phyloP scores from a whole-genome alignment of 2,329 filamentous ascomycete genomes.

The Monilinia fructicola region DNA sequence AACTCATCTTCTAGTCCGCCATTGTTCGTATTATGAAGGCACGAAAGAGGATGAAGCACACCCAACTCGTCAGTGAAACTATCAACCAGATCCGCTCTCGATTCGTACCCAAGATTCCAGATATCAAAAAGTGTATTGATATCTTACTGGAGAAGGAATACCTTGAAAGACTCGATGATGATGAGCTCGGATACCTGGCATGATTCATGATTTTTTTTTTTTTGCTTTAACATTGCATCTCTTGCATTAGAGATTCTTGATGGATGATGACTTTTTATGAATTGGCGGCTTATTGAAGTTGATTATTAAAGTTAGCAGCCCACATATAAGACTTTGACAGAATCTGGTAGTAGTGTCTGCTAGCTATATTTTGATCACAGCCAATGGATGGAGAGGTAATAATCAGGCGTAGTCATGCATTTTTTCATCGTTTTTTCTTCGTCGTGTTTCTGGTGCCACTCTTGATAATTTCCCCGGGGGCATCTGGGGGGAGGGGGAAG shows the following conservation, averaged over 20 bases:
- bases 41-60: constrained; percentile 97
- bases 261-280: constrained; percentile 21
- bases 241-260: constrained; percentile 12
- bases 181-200: constrained; percentile 91
- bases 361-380: constrained; percentile 10
- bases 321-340: background rate
- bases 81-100: constrained; percentile 92
- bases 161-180: constrained; percentile 88
- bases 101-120: constrained; percentile 87
- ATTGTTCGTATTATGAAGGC: constrained; percentile 99
- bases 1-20: constrained; percentile 66
- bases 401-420: constrained; percentile 19
- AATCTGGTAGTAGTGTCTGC: constrained; percentile 12
- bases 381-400: constrained; percentile 7
- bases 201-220: constrained; percentile 48
- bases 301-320: constrained; percentile 17
- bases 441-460: constrained; percentile 9
- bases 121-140: constrained; percentile 99
- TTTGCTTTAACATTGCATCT: constrained; percentile 1
- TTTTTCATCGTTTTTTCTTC: constrained; percentile 14
- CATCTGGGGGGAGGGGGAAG: constrained; percentile 12
- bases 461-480: constrained; percentile 7
- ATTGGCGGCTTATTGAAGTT: constrained; percentile 18
- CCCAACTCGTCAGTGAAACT: constrained; percentile 88
- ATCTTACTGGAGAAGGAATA: constrained; percentile 99